Percentiles rank a stretch among this genome's conserved stretches.
Conservation (phyloP, 371 early-diverging fungal genomes). For the Dichotomocladium elegans region DNA sequence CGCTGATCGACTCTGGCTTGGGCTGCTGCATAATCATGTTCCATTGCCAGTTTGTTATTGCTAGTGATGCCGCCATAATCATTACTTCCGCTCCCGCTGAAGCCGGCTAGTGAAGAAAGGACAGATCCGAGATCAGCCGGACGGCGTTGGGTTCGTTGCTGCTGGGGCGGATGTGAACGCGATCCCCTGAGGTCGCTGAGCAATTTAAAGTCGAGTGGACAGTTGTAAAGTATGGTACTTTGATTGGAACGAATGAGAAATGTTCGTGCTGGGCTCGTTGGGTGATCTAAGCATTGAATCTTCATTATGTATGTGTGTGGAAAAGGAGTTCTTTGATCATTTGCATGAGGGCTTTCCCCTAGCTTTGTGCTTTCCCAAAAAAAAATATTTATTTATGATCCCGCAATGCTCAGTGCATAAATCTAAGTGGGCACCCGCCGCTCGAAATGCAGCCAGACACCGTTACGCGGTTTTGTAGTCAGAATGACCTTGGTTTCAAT, state of each 20-base stretch:
- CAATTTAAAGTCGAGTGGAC: constrained; percentile 28
- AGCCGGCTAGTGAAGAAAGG: not conserved
- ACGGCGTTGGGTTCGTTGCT: not conserved
- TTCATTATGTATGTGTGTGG: too few species aligned
- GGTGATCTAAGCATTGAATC: constrained; percentile 24
- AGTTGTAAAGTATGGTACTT: constrained; percentile 36
- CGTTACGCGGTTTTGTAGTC: constrained; percentile 44
- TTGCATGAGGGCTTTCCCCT: too few species aligned
- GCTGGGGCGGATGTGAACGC: constrained; percentile 4
- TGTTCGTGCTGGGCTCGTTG: constrained; percentile 21
- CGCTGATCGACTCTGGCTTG: constrained; percentile 8
- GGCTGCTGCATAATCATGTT: constrained; percentile 10
- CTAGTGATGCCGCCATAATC: constrained; percentile 7
- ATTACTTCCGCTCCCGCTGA: too few species aligned
- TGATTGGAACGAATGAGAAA: constrained; percentile 36
- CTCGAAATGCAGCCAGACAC: constrained; percentile 38
- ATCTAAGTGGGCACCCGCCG: too few species aligned
- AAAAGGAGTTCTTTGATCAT: too few species aligned
- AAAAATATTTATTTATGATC: too few species aligned
- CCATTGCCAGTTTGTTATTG: constrained; percentile 15
- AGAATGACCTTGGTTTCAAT: constrained; percentile 43
- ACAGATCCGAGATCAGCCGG: not conserved
- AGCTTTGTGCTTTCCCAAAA: too few species aligned
- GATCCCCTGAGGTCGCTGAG: constrained; percentile 5
- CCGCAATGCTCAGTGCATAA: too few species aligned